A percentile compares a stretch with the other conserved stretches of the same genome.
Conservation (phyloP, 495 filamentous ascomycete species). For the Penicillium angulare region DNA sequence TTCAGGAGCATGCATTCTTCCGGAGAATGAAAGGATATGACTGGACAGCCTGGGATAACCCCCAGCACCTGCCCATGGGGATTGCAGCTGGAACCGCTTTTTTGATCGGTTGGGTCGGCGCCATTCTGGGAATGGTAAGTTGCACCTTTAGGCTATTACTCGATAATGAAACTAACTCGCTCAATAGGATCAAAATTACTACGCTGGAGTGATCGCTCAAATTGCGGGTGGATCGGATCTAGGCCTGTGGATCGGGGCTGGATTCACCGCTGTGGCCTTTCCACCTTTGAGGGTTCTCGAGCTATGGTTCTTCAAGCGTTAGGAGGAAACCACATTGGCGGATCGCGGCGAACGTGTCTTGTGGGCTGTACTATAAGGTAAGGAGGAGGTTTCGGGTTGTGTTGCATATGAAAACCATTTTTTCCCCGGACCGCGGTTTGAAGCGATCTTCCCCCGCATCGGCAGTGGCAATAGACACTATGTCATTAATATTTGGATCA, state of each 20-base stretch:
- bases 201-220: constrained; percentile 44
- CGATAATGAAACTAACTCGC: background rate
- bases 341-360: too few species aligned
- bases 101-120: constrained; percentile 49
- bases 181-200: constrained; percentile 46
- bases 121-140: constrained; percentile 49
- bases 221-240: constrained; percentile 38
- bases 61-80: constrained; percentile 40
- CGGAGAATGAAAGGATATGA: constrained; percentile 35
- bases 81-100: constrained; percentile 47
- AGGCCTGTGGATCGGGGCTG: constrained; percentile 44
- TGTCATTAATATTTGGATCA: background rate
- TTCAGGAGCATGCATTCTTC: constrained; percentile 48
- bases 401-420: background rate
- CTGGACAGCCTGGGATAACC: constrained; percentile 48
- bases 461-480: background rate
- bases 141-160: background rate
- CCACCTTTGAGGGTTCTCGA: constrained; percentile 44
- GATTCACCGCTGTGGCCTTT: constrained; percentile 42
- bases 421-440: background rate
- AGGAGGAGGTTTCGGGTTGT: background rate
- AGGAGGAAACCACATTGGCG: too few species aligned
- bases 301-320: too few species aligned
- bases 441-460: background rate
- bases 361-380: background rate